Conservation (phyloP, 2,329 filamentous ascomycete genomes). For the Clarireedia paspali region DNA sequence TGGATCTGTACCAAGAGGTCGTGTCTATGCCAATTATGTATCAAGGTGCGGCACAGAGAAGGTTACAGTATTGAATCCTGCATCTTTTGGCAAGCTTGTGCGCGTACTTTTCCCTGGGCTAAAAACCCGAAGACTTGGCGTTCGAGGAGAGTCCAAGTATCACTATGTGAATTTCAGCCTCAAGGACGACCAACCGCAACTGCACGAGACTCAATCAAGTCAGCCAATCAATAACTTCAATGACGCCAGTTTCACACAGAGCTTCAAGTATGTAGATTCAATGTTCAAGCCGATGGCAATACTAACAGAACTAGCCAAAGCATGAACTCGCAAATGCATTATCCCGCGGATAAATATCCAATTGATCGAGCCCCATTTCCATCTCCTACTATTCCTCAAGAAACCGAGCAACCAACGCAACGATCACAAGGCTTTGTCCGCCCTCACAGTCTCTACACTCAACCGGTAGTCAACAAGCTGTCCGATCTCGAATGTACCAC, state of each 20-base stretch:
- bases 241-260: constrained; percentile 43
- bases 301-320: constrained; percentile 22
- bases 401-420: constrained; percentile 24
- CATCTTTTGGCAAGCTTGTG: constrained; percentile 95
- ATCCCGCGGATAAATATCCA: constrained; percentile 27
- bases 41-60: constrained; percentile 86
- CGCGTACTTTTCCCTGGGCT: constrained; percentile 93
- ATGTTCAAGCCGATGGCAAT: neutral
- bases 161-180: constrained; percentile 73
- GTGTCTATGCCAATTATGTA: constrained; percentile 94
- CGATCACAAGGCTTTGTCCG: constrained; percentile 29
- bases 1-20: constrained; percentile 81
- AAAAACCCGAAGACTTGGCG: constrained; percentile 83
- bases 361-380: constrained; percentile 32
- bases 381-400: constrained; percentile 33
- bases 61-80: constrained; percentile 91
- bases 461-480: constrained; percentile 47
- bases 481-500: constrained; percentile 51
- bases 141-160: constrained; percentile 96
- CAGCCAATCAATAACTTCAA: constrained; percentile 42
- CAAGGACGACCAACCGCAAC: constrained; percentile 41
- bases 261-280: constrained; percentile 39
- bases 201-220: constrained; percentile 34
- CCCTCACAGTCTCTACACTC: constrained; percentile 50
- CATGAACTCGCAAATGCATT: constrained; percentile 23